Evolutionary conservation across 2,329 filamentous ascomycete species (phyloP).

Genomic region (Paecilomyces sp.): DNA sequence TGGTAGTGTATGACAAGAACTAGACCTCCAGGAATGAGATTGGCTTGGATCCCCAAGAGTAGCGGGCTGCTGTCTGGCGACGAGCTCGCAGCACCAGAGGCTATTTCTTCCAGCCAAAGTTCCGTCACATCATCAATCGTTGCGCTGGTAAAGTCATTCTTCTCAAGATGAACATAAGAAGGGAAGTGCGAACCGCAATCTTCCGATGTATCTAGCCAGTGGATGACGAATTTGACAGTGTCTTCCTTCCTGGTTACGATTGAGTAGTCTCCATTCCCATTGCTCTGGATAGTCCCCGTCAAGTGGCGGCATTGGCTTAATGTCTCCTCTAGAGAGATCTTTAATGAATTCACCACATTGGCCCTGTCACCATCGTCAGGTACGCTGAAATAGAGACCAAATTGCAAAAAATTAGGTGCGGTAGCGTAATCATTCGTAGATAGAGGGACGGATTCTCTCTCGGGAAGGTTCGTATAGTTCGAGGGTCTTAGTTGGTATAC

Average conservation of each 20-base stretch:
- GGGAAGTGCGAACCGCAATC: neutral
- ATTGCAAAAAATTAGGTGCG: neutral
- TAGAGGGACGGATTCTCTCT: neutral
- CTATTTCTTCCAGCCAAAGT: neutral
- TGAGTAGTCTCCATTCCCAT: neutral
- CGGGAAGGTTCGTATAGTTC: neutral
- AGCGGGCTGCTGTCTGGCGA: neutral
- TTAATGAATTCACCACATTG: neutral
- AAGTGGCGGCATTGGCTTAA: neutral
- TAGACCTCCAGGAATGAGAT: neutral
- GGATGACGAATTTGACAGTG: neutral
- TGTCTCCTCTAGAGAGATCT: neutral
- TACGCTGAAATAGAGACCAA: neutral
- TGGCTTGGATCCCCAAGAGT: neutral
- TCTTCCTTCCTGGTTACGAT: neutral
- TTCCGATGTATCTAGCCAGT: neutral
- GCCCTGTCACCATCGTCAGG: neutral
- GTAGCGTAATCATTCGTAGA: neutral
- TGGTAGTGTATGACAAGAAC: neutral
- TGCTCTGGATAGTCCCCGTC: neutral
- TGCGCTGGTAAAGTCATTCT: neutral
- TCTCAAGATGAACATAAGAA: neutral
- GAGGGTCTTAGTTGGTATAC: neutral
- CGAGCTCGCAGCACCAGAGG: neutral
- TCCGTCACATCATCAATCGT: neutral